Percentiles rank a stretch among this genome's conserved stretches.
Conservation (phyloP, 2,329 filamentous ascomycete genomes). For the Pseudocercospora musae region DNA sequence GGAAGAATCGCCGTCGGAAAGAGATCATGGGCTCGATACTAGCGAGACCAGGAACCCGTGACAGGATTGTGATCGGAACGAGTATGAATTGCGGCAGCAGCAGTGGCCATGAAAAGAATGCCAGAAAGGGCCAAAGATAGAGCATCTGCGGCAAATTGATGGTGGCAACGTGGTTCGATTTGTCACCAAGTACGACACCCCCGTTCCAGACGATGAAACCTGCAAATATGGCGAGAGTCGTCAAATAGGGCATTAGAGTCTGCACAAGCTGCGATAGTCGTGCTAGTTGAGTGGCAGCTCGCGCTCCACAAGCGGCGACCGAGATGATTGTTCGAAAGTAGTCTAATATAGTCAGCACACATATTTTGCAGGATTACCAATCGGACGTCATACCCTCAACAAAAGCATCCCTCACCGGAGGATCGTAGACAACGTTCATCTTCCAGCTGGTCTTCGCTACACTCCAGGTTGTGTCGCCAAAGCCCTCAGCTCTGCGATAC, state of each 20-base stretch:
- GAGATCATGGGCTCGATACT: slow-evolving; percentile 33
- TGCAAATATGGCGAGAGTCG: slow-evolving; percentile 65
- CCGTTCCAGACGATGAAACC: slow-evolving; percentile 82
- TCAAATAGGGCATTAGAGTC: slow-evolving; percentile 49
- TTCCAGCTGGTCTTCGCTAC: slow-evolving; percentile 38
- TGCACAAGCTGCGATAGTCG: slow-evolving; percentile 20
- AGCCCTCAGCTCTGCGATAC: slow-evolving; percentile 29
- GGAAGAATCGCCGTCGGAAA: slow-evolving; percentile 32
- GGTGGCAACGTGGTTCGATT: slow-evolving; percentile 87
- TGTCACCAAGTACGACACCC: slow-evolving; percentile 90
- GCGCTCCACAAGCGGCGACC: slow-evolving; percentile 56
- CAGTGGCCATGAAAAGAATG: slow-evolving; percentile 85
- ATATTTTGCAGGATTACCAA: too few species aligned
- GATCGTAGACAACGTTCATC: slow-evolving; percentile 49
- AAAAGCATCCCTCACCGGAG: slow-evolving; percentile 47
- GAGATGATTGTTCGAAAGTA: slow-evolving; percentile 53
- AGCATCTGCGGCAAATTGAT: slow-evolving; percentile 89
- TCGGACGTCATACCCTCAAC: slow-evolving; percentile 44
- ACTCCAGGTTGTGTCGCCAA: slow-evolving; percentile 30
- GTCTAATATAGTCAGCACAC: slow-evolving; percentile 18
- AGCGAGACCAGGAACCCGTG: slow-evolving; percentile 24
- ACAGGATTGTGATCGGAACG: slow-evolving; percentile 27
- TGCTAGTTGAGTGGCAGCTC: slow-evolving; percentile 36
- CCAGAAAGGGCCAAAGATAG: slow-evolving; percentile 87
- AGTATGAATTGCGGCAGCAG: slow-evolving; percentile 56